A percentile compares a stretch with the other conserved stretches of the same genome.
Evolutionary conservation across 164 flowering plant genomes (phyloP).

Genomic region (Umbilicus rupestris): DNA sequence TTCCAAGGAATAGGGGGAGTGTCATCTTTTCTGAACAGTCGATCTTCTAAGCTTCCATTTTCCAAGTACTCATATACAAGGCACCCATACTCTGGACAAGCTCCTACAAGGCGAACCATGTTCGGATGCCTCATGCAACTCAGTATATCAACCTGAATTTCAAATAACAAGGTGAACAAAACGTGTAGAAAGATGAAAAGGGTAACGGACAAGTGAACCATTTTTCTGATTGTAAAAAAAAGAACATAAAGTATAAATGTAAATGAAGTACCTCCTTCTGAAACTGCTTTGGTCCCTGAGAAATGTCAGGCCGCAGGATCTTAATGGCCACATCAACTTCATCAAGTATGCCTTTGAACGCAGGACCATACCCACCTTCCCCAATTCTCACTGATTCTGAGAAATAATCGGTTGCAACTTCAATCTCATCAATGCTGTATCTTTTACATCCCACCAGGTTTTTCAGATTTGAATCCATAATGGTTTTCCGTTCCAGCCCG

Average conservation of each 20-base stretch:
- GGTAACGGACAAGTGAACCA: neutral
- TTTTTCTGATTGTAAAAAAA: neutral
- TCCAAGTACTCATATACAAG: slow-evolving; percentile 53
- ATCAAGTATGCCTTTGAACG: slow-evolving; percentile 54
- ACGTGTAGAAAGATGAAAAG: neutral
- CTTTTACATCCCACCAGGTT: neutral
- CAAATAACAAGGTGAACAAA: neutral
- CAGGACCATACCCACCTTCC: slow-evolving; percentile 84
- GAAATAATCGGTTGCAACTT: slow-evolving; percentile 53
- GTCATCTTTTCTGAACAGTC: slow-evolving; percentile 28
- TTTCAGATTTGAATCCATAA: neutral
- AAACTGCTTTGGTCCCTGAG: slow-evolving; percentile 8
- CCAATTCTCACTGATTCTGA: slow-evolving; percentile 55
- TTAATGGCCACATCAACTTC: slow-evolving; percentile 70
- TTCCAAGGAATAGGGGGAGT: slow-evolving; percentile 49
- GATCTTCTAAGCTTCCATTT: slow-evolving; percentile 59
- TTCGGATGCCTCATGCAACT: slow-evolving; percentile 69
- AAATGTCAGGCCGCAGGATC: slow-evolving; percentile 39
- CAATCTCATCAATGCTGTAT: slow-evolving; percentile 30
- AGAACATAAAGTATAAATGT: neutral
- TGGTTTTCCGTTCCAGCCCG: neutral
- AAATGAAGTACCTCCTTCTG: slow-evolving; percentile 8
- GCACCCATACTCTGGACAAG: slow-evolving; percentile 47
- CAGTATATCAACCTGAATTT: slow-evolving; percentile 49
- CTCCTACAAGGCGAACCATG: slow-evolving; percentile 46